Evolutionary conservation across 2,329 filamentous ascomycete species (phyloP), one percentile per base, ranked within the genome.

Genomic region (Aspergillus transmontanensis): DNA sequence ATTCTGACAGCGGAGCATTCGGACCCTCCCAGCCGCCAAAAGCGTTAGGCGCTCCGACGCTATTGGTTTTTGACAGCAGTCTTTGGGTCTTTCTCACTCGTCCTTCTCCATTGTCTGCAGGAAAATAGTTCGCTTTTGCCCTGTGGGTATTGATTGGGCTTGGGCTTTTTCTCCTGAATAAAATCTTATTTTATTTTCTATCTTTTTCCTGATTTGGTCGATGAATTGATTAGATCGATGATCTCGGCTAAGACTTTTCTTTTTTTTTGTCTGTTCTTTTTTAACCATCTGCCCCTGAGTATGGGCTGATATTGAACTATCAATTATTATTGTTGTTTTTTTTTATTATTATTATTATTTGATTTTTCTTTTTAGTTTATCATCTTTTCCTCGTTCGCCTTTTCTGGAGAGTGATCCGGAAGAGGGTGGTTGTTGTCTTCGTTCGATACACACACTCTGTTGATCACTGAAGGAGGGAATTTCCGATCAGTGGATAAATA

Each of bases 1-100:
- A 51, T 51, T 51, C 48, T 51, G 48, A 51, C 48, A 51, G 48
- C 48, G 48, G 48, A 51, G 48, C 48, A 51, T 51, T 51, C 19
- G 28, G 28, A 32, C 28, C 48, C 48, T 32, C 28, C 45, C 45
- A 48, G 19, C 26, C 48, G 48, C 48, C 48, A 51, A 51, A 51
- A 51, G 48, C 48, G 48, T 51, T 51, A 51, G 48, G 48, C 48
- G 16, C 28, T 51, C 48, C 48, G 48, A 51, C 48, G 30, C 48
- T 51, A 51, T 51, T 51, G 48, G 48, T 21, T 51, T 51, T 51
- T 51, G 48, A 51, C 48, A 51, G 48, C 28, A 51, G 16, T 26
- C 28, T 32, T 28, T 11, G n/a, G 6, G 26, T 30, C 14, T 51
- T 19, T 19, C 45, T 48, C 21, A 48, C 4, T 48, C 21, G 11